Evolutionary conservation across 2,329 filamentous ascomycete genomes (phyloP), one percentile per base, ranked within the genome.

Genomic region (Xylaria polymorpha): DNA sequence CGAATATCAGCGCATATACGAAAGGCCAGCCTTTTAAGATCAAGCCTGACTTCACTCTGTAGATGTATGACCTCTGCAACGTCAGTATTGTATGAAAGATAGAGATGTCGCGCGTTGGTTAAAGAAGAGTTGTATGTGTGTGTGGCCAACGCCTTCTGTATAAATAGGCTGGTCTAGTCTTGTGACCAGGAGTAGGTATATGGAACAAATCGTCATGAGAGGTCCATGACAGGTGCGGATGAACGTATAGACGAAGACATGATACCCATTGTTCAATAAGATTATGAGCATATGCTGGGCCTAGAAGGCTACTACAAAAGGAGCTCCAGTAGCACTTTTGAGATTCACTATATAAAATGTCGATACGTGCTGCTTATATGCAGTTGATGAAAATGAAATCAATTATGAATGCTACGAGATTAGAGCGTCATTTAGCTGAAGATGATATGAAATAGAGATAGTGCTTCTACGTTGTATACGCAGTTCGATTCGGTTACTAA

Each of bases 1-100:
- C 76, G 1, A 87, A 94, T 75, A 84, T 94, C 32, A 92, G 90
- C 75, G 81, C 84, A 9, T 92, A 85, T 72, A 87, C 92, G 41
- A 82, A 83, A 35, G 77, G 74, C 7, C 75, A 79, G 6, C 87
- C 87, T 0, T 91, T 91, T 71, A 75, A 74, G 48, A 75, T 84
- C 15, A 73, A 81, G 39, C 72, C 76, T 7, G 69, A 74, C 4
- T 77, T 73, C 60, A 62, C 43, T 2, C 59, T 75, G 25, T 69
- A 50, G 53, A 37, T 51, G 55, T 15, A 25, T 14, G 8, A 12
- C 25, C 4, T 51, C 15, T 51, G 48, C 48, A 25, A 6, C 15
- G 22, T 51, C 8, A 14, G 4, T 32, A n/a, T n/a, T 51, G 15
- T 32, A 15, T 43, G 20, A 51, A 35, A n/a, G 12, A 15, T 1